Evolutionary conservation across 1,284 basidiomycete genomes (phyloP), one percentile per base, ranked within the genome.

Genomic region (Ceratobasidium sp.): DNA sequence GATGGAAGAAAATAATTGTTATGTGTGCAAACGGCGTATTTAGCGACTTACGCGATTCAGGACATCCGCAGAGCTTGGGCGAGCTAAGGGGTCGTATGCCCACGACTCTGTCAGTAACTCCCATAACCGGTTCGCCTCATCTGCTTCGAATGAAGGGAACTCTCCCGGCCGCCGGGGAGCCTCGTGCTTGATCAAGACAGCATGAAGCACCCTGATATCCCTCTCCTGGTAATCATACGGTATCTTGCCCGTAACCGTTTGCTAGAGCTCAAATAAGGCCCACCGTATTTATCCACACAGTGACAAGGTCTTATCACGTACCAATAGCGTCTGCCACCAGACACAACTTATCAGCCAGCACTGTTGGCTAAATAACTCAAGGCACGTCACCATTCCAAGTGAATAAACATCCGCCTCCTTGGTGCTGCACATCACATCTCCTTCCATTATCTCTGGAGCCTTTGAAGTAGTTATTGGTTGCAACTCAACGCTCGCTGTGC

Each of bases 351-450:
- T n/a, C n/a, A n/a, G n/a, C n/a, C n/a, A n/a, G n/a, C n/a, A n/a
- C n/a, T n/a, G n/a, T n/a, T n/a, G n/a, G n/a, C n/a, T n/a, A n/a
- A n/a, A n/a, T n/a, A n/a, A n/a, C n/a, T n/a, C n/a, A n/a, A n/a
- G n/a, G n/a, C n/a, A n/a, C n/a, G n/a, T n/a, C n/a, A n/a, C 41
- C 41, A 43, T 43, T 43, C 41, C 41, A 43, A 43, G 41, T 3
- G 61, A 37, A 29, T 63, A 63, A 3, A 63, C 41, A n/a, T 63
- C 61, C 22, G 61, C 41, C 29, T 63, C 24, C 41, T n/a, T n/a
- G n/a, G 5, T 63, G 41, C 41, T 63, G 4, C 4, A 7, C 46
- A n/a, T 37, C 19, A 22, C 29, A 13, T 31, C 5, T 2, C 14
- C 41, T 7, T 29, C 22, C 22, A 7, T 24, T 29, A 63, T 59